A percentile compares a stretch with the other conserved stretches of the same genome.
These are phyloP conservation scores for Eragrostis tef DNA, from an alignment of 202 grass and related monocot genomes.

Conservation along the genomic window DNA sequence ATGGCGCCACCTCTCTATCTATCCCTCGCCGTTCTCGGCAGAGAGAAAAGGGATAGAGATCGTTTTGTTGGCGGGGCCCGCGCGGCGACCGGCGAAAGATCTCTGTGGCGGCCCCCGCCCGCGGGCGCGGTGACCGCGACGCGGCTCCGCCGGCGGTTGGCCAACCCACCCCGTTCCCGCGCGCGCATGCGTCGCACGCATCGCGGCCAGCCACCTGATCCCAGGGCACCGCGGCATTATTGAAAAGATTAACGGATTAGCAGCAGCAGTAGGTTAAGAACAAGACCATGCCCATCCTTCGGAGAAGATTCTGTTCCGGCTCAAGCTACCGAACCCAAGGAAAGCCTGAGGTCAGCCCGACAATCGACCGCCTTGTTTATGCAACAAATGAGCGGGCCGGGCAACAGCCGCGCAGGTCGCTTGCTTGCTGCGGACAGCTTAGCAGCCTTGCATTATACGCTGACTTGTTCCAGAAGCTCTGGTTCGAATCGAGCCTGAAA, in stretches of 20 bases:
- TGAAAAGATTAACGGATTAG: neutral
- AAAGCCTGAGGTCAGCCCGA: neutral
- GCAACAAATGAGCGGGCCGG: neutral
- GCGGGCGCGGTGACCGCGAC: neutral
- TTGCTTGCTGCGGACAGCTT: neutral
- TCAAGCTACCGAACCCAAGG: neutral
- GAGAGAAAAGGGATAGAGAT: neutral
- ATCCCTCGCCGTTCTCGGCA: neutral
- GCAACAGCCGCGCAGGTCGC: no score
- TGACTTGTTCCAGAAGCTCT: slow-evolving; percentile 24
- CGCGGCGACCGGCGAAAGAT: slow-evolving; percentile 9
- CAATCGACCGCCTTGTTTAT: neutral
- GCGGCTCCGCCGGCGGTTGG: slow-evolving; percentile 38
- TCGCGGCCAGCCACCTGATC: slow-evolving; percentile 17
- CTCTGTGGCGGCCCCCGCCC: neutral
- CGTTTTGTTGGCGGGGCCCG: slow-evolving; percentile 10
- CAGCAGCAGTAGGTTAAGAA: neutral
- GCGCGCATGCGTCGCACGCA: neutral
- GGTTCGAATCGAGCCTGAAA: neutral
- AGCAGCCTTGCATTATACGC: neutral
- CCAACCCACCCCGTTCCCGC: slow-evolving; percentile 25
- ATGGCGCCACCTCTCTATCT: slow-evolving; percentile 17
- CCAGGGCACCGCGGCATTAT: neutral
- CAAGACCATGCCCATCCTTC: neutral
- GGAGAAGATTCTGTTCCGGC: neutral